These are phyloP conservation scores for Elsinoe arachidis DNA, from an alignment of 2,329 filamentous ascomycete genomes.

Conservation along the genomic window DNA sequence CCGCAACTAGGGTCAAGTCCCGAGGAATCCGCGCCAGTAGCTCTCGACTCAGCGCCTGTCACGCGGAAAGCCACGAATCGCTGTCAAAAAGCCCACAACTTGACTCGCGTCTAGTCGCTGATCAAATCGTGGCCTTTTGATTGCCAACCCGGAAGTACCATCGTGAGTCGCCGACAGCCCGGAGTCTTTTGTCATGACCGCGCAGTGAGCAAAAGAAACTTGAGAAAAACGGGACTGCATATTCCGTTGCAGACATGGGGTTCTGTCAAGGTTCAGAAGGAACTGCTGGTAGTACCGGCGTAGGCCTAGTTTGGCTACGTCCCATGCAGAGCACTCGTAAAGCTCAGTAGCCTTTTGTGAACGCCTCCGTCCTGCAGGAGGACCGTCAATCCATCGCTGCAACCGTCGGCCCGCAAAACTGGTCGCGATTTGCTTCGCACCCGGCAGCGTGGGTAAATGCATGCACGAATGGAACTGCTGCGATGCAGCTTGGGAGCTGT, in stretches of 20 bases:
- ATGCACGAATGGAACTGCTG: neutral
- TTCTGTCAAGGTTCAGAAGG: constrained; percentile 1
- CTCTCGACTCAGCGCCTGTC: neutral
- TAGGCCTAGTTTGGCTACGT: neutral
- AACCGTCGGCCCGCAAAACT: constrained; percentile 5
- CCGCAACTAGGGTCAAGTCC: constrained; percentile 8
- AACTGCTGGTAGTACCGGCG: neutral
- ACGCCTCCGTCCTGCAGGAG: constrained; percentile 1
- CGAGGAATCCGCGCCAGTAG: constrained; percentile 10
- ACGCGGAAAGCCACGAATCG: constrained; percentile 3
- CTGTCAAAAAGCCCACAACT: neutral
- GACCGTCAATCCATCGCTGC: constrained; percentile 5
- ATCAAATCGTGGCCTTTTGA: neutral
- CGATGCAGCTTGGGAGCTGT: neutral
- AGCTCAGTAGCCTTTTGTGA: neutral
- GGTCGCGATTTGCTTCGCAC: neutral
- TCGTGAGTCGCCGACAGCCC: neutral
- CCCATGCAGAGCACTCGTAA: constrained; percentile 1
- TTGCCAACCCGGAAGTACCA: neutral
- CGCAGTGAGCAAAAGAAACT: neutral
- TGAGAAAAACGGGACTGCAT: neutral
- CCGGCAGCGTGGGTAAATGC: constrained; percentile 4
- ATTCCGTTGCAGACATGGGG: neutral
- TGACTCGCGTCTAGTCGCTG: neutral
- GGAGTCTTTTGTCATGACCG: neutral